Conservation (phyloP, 306 rosid species). For the Acacia melanoxylon region DNA sequence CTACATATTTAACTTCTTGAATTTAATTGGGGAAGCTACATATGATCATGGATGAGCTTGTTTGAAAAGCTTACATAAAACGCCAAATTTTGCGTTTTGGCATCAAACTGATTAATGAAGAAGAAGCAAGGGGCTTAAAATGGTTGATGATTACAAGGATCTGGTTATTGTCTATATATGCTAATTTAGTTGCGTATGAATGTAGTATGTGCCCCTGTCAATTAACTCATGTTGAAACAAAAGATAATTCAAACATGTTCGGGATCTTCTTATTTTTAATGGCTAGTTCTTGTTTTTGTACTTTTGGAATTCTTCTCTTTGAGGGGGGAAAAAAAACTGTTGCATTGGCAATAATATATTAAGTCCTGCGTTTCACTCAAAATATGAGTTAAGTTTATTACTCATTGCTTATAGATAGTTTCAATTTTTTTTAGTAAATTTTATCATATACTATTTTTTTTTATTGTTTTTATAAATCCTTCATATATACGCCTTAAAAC, state of each 20-base stretch:
- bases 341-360: background rate
- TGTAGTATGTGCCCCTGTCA: background rate
- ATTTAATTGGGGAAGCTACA: background rate
- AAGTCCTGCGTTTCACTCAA: background rate
- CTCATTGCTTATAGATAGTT: background rate
- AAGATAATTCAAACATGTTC: background rate
- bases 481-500: background rate
- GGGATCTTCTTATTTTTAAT: background rate
- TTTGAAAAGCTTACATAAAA: background rate
- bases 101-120: background rate
- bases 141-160: background rate
- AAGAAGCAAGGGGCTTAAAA: too few relatives aligned
- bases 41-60: background rate
- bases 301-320: background rate
- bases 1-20: background rate
- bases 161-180: background rate
- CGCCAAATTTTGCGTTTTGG: background rate
- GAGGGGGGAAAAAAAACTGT: background rate
- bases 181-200: background rate
- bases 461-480: too few relatives aligned
- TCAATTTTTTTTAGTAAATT: too few relatives aligned
- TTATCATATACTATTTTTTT: too few relatives aligned
- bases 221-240: background rate
- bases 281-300: background rate
- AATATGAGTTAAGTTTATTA: background rate